Base-by-base conservation (phyloP, 2,329 filamentous ascomycete genomes). In the Alternaria solani region DNA sequence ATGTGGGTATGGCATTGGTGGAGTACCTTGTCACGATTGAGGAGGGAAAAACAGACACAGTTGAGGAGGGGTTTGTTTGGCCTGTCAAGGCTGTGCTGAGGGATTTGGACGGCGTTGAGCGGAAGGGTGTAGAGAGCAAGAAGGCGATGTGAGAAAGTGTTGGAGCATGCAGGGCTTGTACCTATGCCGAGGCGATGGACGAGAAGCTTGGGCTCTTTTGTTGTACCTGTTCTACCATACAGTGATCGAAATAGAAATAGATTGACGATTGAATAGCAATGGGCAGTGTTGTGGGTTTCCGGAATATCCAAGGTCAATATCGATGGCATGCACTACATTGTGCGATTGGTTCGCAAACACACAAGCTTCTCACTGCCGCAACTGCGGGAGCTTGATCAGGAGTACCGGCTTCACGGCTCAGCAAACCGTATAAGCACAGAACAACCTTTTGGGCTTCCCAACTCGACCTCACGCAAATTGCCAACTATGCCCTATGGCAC, bases 11-110 rank as follows among this genome's bases (percentile, higher is more conserved):
- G 74, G 75, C 76, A 32, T 56, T 78, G 2, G 73, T 75, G 1
- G 76, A 79, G 65, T 77, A 78, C 43, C 67, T 79, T 7, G 74
- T 76, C 28, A 77, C 75, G 0, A 65, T 75, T 7, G 66, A 73
- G 20, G 72, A 74, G 23, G 73, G 69, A 6, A 65, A 65, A 39
- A 72, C 64, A 3, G 67, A 66, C 25, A 57, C 62, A 23, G 41
- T 73, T 16, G 74, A 76, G 25, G 72, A 77, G 47, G 75, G 75
- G 0, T 78, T 78, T 54, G 75, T 75, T 8, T 78, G 76, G 76
- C 76, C 76, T 7, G 74, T 77, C 4, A 68, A 62, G 42, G 61
- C 63, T 23, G 71, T 78, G 14, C 30, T 78, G 61, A 68, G 70
- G 41, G 70, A 77, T 42, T 36, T 78, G 25, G 70, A 72, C 28